Evolutionary conservation across 352 stramenopile species (phyloP), one percentile per base, ranked within the genome.

Genomic region (Phytophthora cryptogea): DNA sequence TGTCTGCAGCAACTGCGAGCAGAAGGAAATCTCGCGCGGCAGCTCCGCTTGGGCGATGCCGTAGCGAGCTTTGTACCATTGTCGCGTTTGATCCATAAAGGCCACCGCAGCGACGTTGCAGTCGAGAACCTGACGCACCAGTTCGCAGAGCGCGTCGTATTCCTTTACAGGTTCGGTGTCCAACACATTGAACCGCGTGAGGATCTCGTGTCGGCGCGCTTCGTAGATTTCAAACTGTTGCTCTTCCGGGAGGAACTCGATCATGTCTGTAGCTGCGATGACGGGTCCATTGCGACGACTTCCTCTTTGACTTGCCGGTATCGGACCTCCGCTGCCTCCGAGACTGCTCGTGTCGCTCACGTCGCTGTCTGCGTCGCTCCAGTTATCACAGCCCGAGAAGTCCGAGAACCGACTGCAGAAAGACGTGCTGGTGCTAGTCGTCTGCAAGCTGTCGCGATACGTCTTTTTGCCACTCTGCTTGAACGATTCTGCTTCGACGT

Each of bases 11-110:
- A 89, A 31, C 6, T 84, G 70, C 3, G 80, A 74, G 57, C 84
- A 94, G 42, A 94, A 87, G 8, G 80, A 71, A 16, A 90, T 72
- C 14, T 89, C 70, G 0, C 82, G 76, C 2, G 80, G 80, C 46
- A 92, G 48, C 36, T 86, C 73, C 0, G 68, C 50, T 58, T 89
- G 81, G 2, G 80, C 74, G 33, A 92, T 88, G 4, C 84, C 82
- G n/a, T 86, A 75, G 8, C 81, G 77, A 33, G 84, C 63, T 56
- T 89, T 88, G 72, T 88, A 92, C 80, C 79, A 90, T 60, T 94
- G 84, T 5, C 62, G 63, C 13, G 63, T 76, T 13, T 65, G 52
- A 16, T 83, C 77, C 56, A 94, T 80, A 42, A 92, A 89, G 3
- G 63, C 79, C 8, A 94, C 80, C 1, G 81, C 84, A 1, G 83